These are phyloP conservation scores for Penicillium sp. DNA, from an alignment of 2,329 filamentous ascomycete species.

Conservation along the genomic window DNA sequence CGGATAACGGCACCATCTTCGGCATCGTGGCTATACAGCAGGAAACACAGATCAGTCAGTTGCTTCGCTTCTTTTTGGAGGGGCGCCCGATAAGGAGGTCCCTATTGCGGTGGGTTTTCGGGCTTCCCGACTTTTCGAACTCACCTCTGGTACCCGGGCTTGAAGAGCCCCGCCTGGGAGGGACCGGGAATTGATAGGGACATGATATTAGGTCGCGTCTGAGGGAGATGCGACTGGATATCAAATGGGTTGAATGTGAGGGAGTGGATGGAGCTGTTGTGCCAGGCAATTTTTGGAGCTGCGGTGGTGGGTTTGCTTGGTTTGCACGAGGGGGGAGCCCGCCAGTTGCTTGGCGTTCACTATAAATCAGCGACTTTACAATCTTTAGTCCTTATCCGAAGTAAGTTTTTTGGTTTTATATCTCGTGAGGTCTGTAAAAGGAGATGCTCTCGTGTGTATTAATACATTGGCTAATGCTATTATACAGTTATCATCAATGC, in stretches of 20 bases:
- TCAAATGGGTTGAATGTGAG: conserved; percentile 12
- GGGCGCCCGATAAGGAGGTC: conserved; percentile 25
- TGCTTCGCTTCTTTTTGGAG: conserved; percentile 8
- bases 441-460: not conserved
- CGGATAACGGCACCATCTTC: conserved; percentile 98
- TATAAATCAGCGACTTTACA: not conserved
- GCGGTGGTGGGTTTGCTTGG: conserved; percentile 36
- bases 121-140: conserved; percentile 24
- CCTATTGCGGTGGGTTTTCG: conserved; percentile 11
- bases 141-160: conserved; percentile 93
- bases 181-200: conserved; percentile 94
- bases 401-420: not conserved
- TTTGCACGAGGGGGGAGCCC: conserved; percentile 39
- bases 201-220: conserved; percentile 52
- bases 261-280: conserved; percentile 26
- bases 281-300: conserved; percentile 41
- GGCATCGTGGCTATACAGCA: conserved; percentile 75
- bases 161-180: conserved; percentile 91
- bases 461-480: not conserved
- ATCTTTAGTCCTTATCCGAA: not conserved
- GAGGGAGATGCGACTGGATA: conserved; percentile 21
- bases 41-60: conserved; percentile 15
- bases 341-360: conserved; percentile 14
- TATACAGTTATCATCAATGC: not conserved
- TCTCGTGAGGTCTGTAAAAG: not conserved